Base-by-base conservation (phyloP, 257 asterid genomes). In the Eucommia ulmoides region DNA sequence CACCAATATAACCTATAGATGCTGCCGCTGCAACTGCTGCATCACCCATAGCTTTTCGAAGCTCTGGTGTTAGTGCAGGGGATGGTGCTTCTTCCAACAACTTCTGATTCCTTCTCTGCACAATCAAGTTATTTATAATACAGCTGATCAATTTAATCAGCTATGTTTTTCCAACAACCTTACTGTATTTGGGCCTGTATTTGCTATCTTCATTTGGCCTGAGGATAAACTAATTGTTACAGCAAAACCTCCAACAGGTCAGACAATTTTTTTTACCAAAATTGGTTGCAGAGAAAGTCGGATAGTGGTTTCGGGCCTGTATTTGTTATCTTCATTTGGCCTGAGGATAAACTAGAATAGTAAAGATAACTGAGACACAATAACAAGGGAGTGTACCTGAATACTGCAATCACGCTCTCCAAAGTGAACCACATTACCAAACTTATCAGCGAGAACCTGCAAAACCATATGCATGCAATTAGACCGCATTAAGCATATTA, bases 21-120 rank as follows among this genome's bases (percentile, higher is more conserved):
- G 94, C 86, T 33, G 98, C 98, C n/a, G 98, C 98, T 51, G 98
- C 86, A 50, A 89, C 94, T 54, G 98, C 98, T 52, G 98, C 98
- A 72, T 91, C 98, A 56, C 98, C 98, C 98, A 91, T 91, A 63
- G 95, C 96, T 67, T 82, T 91, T 53, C 98, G 79, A 58, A 91
- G 64, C 62, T 85, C 98, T 17, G 89, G 63, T 54, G 94, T 83
- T 62, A 91, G 71, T 56, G 98, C 98, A 59, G 98, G 98, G 48
- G 98, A 91, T 14, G 98, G 98, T 38, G 98, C 98, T 77, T 91
- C 98, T 65, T 91, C 98, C 54, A 91, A 79, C 74, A 91, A 60
- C 78, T 91, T 91, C 69, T 91, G 98, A 66, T 91, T 89, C 65
- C 98, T 73, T 65, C 98, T 86, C 98, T 91, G 82, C 57, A 65